phyloP scores from a whole-genome alignment of 345 rosid genomes.

The Citrus maxima region DNA sequence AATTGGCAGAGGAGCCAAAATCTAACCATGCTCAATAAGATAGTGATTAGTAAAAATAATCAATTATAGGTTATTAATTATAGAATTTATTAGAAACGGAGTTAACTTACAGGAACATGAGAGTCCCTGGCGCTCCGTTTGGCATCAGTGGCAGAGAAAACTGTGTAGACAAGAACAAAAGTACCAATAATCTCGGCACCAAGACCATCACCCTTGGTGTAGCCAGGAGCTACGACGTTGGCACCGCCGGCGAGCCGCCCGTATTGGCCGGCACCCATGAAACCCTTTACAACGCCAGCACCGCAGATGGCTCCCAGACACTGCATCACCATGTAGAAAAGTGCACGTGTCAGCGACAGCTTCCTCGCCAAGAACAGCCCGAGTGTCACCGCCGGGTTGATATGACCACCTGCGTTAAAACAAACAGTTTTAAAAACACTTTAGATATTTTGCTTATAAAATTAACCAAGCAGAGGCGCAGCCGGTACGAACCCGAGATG shows the following conservation, averaged over 20 bases:
- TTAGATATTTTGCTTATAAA: too few species aligned
- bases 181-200: slow-evolving; percentile 49
- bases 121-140: slow-evolving; percentile 59
- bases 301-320: slow-evolving; percentile 56
- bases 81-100: too few species aligned
- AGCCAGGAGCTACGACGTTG: slow-evolving; percentile 32
- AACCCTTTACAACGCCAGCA: slow-evolving; percentile 53
- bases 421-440: too few species aligned
- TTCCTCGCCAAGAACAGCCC: slow-evolving; percentile 52
- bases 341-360: slow-evolving; percentile 44
- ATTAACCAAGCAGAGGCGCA: neutral
- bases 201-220: slow-evolving; percentile 48
- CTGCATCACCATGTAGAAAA: slow-evolving; percentile 55
- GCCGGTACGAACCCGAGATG: slow-evolving; percentile 34
- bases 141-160: slow-evolving; percentile 61
- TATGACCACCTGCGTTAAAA: slow-evolving; percentile 39
- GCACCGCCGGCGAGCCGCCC: slow-evolving; percentile 34
- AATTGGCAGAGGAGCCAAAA: slow-evolving; percentile 62
- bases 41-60: too few species aligned
- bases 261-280: slow-evolving; percentile 22
- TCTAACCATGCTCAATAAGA: slow-evolving; percentile 18
- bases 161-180: slow-evolving; percentile 47
- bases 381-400: slow-evolving; percentile 47
- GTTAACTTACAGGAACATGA: slow-evolving; percentile 47
- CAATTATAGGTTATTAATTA: neutral